phyloP scores from a whole-genome alignment of 495 filamentous ascomycete species.

The Wilcoxina mikolae region DNA sequence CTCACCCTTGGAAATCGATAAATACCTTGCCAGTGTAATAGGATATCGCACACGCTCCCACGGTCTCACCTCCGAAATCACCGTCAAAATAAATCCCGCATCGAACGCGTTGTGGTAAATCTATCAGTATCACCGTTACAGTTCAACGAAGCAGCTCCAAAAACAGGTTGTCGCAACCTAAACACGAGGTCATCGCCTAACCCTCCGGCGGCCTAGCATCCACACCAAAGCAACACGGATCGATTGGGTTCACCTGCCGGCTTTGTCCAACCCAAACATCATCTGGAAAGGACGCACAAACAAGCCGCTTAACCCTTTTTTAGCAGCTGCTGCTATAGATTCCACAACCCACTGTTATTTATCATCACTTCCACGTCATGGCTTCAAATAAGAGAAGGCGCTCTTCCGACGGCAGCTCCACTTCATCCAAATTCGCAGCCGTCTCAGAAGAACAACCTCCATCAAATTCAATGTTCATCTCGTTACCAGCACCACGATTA shows the following conservation, averaged over 20 bases:
- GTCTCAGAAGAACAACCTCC: constrained; percentile 7
- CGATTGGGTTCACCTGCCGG: neutral
- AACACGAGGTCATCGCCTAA: neutral
- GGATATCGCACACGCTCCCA: neutral
- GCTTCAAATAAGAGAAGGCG: constrained; percentile 27
- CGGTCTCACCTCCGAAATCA: neutral
- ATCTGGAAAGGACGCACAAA: neutral
- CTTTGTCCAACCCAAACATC: neutral
- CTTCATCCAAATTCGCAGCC: constrained; percentile 23
- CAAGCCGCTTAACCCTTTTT: neutral
- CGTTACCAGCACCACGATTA: constrained; percentile 19
- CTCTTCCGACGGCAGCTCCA: constrained; percentile 22
- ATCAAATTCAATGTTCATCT: constrained; percentile 23
- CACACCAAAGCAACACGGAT: neutral
- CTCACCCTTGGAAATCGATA: no score
- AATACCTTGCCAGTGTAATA: neutral
- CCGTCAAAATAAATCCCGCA: constrained; percentile 3
- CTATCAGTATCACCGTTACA: neutral
- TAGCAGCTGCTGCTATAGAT: no score
- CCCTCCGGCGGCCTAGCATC: no score
- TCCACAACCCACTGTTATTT: neutral
- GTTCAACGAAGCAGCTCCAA: neutral
- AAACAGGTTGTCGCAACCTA: constrained; percentile 7
- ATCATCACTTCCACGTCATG: constrained; percentile 2
- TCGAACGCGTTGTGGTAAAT: neutral